Evolutionary conservation across 2,329 filamentous ascomycete species (phyloP).

Genomic region (Ceratocystis cacaofunesta): DNA sequence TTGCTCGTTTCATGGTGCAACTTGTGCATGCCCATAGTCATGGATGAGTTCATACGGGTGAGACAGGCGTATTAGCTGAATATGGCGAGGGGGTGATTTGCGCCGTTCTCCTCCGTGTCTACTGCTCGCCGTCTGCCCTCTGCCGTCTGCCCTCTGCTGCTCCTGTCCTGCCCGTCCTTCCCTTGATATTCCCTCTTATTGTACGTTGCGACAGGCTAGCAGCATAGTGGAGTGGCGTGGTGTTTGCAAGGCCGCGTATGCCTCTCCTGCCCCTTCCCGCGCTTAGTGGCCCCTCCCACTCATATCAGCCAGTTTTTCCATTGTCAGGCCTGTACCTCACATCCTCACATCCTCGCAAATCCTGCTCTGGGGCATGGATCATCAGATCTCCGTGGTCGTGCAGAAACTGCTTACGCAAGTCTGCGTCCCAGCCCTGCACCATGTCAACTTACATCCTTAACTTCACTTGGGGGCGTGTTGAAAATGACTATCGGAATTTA

Average conservation of each 20-base stretch:
- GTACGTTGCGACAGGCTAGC: too few relatives aligned
- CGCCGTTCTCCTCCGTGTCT: too few relatives aligned
- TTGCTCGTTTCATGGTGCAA: background rate
- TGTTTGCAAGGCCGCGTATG: background rate
- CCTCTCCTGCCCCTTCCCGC: background rate
- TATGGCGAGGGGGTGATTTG: too few relatives aligned
- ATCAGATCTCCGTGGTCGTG: background rate
- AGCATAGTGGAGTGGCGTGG: background rate
- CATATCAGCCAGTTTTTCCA: too few relatives aligned
- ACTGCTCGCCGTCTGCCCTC: too few relatives aligned
- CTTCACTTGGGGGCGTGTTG: background rate
- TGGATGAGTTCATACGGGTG: too few relatives aligned
- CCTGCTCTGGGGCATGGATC: background rate
- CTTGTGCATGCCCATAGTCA: background rate
- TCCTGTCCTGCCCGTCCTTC: too few relatives aligned
- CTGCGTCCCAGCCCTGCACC: background rate
- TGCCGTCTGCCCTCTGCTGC: background rate
- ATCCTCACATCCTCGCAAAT: background rate
- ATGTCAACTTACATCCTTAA: background rate
- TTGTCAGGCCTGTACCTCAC: background rate
- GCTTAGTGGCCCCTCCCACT: background rate
- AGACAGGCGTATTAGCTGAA: too few relatives aligned
- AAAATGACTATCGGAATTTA: too few relatives aligned
- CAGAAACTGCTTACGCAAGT: background rate
- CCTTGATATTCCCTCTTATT: background rate